These are phyloP conservation scores for Diplodia corticola DNA, from an alignment of 2,329 filamentous ascomycete species.

Conservation along the genomic window DNA sequence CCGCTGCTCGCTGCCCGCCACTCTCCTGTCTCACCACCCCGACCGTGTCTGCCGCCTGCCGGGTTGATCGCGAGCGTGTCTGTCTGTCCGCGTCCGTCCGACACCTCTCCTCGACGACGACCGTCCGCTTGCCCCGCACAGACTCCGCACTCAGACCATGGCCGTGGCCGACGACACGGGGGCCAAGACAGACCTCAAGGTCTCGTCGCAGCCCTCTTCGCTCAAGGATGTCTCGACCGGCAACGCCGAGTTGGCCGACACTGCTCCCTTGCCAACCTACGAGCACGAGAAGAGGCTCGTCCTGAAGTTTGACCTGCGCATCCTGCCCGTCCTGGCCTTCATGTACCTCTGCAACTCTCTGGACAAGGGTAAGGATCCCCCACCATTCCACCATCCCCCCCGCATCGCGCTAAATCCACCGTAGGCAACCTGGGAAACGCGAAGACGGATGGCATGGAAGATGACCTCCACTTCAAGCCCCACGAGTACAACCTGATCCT, in stretches of 20 bases:
- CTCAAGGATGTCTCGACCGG: constrained; percentile 16
- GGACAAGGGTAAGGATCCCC: constrained; percentile 7
- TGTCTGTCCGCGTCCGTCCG: not conserved
- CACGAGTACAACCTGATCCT: constrained; percentile 70
- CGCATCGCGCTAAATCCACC: constrained; percentile 29
- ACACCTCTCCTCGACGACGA: not conserved
- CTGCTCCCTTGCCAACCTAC: not conserved
- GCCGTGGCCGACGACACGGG: not conserved
- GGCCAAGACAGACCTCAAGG: constrained; percentile 10
- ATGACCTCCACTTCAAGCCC: constrained; percentile 59
- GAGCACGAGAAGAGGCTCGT: constrained; percentile 44
- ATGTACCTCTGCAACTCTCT: constrained; percentile 59
- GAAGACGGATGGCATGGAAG: constrained; percentile 48
- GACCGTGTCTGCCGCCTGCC: not conserved
- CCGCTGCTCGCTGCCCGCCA: not conserved
- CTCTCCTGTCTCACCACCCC: not conserved
- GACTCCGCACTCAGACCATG: not conserved
- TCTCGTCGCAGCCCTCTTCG: constrained; percentile 18
- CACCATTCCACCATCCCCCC: no score
- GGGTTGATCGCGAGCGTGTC: not conserved
- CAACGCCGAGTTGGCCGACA: not conserved
- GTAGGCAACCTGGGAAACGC: constrained; percentile 43
- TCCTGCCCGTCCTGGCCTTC: constrained; percentile 59
- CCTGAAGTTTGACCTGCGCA: constrained; percentile 56
- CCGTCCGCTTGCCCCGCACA: not conserved